Conservation (phyloP, 2,329 filamentous ascomycete genomes). For the Colletotrichum sp. region DNA sequence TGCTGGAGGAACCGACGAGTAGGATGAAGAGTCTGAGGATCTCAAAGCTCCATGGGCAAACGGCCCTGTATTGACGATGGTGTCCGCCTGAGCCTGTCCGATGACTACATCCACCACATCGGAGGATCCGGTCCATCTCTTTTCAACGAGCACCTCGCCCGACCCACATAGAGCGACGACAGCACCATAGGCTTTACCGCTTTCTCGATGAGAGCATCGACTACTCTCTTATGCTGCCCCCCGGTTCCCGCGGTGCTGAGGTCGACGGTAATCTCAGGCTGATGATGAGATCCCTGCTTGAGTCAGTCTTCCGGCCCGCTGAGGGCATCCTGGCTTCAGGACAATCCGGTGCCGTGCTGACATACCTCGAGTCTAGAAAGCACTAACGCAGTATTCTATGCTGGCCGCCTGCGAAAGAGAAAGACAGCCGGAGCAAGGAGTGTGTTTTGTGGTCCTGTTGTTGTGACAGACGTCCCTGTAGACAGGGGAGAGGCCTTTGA, state of each 20-base stretch:
- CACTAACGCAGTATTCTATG: not conserved
- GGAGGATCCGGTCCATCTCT: not conserved
- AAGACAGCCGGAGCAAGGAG: not conserved
- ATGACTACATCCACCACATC: not conserved
- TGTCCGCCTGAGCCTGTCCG: not conserved
- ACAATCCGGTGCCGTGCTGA: not conserved
- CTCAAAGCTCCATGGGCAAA: not conserved
- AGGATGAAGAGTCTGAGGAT: not conserved
- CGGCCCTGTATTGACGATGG: not conserved
- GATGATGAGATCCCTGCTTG: not conserved
- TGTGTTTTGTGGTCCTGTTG: too few species aligned
- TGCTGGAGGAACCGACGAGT: not conserved
- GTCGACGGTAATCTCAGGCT: not conserved
- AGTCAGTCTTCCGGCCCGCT: not conserved
- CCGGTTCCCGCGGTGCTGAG: not conserved
- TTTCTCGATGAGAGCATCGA: not conserved
- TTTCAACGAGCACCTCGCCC: not conserved
- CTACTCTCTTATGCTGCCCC: not conserved
- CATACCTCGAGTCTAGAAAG: not conserved
- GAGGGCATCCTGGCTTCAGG: not conserved
- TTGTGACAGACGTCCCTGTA: too few species aligned
- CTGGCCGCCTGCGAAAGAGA: not conserved
- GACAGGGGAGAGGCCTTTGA: too few species aligned
- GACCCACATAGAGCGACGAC: not conserved
- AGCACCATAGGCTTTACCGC: not conserved